Percentiles rank a stretch among this genome's conserved stretches.
These are phyloP conservation scores for Alternaria postmessia DNA, from an alignment of 2,329 filamentous ascomycete species.

Conservation along the genomic window DNA sequence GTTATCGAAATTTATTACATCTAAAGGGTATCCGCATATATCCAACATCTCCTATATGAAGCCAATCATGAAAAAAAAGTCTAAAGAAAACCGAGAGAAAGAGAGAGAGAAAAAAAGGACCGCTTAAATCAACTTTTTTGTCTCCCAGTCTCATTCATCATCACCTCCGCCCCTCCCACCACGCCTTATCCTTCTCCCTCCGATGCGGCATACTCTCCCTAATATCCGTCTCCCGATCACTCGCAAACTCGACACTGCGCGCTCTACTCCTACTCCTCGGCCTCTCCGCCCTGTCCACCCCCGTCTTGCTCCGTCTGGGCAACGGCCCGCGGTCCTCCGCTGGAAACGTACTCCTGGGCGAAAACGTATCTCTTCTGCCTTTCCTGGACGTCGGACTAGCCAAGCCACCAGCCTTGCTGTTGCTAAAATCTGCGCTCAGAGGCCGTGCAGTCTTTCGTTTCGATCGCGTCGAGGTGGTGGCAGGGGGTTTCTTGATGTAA, in stretches of 20 bases:
- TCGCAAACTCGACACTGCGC: slow-evolving; percentile 35
- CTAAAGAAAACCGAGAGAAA: no score
- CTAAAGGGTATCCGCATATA: slow-evolving; percentile 19
- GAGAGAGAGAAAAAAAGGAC: neutral
- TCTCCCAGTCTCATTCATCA: neutral
- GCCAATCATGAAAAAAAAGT: neutral
- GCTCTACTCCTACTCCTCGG: slow-evolving; percentile 31
- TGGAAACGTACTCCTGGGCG: slow-evolving; percentile 32
- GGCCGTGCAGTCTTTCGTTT: slow-evolving; percentile 25
- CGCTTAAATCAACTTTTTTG: slow-evolving; percentile 1
- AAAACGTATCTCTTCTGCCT: slow-evolving; percentile 32
- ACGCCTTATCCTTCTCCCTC: slow-evolving; percentile 42
- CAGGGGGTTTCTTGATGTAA: slow-evolving; percentile 49
- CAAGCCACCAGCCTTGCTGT: slow-evolving; percentile 11
- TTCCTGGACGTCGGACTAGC: slow-evolving; percentile 13
- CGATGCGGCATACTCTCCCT: slow-evolving; percentile 47
- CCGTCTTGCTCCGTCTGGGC: slow-evolving; percentile 19
- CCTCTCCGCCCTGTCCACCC: slow-evolving; percentile 11
- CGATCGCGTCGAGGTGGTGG: slow-evolving; percentile 29
- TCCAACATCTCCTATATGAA: slow-evolving; percentile 11
- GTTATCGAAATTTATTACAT: slow-evolving; percentile 9
- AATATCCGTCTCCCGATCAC: slow-evolving; percentile 43
- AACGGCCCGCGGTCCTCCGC: slow-evolving; percentile 19
- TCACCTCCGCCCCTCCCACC: slow-evolving; percentile 43
- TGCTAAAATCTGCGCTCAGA: slow-evolving; percentile 26